Evolutionary conservation across 192 early-diverging fungal species (phyloP).

Genomic region (Entomortierella lignicola): DNA sequence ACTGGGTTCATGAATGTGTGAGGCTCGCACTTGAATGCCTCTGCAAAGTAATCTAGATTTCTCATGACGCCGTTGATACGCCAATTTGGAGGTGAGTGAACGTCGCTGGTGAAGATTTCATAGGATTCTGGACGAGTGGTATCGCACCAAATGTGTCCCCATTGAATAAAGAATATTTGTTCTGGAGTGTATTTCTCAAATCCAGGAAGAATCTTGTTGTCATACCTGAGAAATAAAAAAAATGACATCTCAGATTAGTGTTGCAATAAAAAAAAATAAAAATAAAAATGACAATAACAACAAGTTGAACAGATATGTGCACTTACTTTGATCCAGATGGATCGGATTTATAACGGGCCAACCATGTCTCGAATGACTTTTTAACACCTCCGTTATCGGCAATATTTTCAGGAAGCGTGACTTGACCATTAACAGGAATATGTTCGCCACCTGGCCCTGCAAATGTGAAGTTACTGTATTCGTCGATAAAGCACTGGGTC

Average conservation of each 20-base stretch:
- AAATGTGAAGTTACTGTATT: constrained; percentile 67
- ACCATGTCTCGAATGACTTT: constrained; percentile 61
- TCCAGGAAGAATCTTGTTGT: constrained; percentile 57
- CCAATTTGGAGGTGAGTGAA: constrained; percentile 70
- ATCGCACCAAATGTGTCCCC: constrained; percentile 72
- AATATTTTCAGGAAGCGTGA: constrained; percentile 73
- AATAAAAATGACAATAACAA: constrained; percentile 30
- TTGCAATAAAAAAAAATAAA: constrained; percentile 12
- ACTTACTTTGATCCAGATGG: constrained; percentile 48
- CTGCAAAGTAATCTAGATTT: constrained; percentile 74
- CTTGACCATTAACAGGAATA: constrained; percentile 59
- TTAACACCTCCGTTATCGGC: constrained; percentile 77
- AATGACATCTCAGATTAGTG: background rate
- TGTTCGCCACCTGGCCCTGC: constrained; percentile 39
- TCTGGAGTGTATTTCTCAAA: constrained; percentile 61
- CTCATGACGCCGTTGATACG: constrained; percentile 75
- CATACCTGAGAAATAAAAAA: constrained; percentile 7
- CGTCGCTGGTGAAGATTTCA: constrained; percentile 55
- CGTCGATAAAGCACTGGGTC: constrained; percentile 71
- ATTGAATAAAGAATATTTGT: constrained; percentile 77
- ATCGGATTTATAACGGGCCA: constrained; percentile 9
- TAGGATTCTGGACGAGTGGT: constrained; percentile 43
- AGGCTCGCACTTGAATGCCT: constrained; percentile 73
- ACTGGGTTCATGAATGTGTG: constrained; percentile 77
- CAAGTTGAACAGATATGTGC: too few relatives aligned